phyloP scores from a whole-genome alignment of 257 asterid genomes.

The Linderniella brevidens region DNA sequence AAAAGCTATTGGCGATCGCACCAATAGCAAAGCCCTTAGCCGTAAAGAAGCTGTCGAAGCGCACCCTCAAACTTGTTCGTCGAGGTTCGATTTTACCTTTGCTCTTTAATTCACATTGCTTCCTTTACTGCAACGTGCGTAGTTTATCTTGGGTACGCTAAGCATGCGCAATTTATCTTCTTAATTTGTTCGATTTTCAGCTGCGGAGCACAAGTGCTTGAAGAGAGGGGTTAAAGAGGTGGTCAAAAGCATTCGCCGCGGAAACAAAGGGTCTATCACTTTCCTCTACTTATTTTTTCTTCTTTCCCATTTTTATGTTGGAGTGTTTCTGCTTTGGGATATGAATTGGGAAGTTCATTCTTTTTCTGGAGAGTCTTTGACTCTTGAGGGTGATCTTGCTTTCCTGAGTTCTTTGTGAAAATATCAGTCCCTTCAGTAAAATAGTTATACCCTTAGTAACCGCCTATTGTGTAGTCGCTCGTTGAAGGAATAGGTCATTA shows the following conservation, averaged over 20 bases:
- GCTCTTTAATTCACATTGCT: background rate
- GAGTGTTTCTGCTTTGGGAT: too few relatives aligned
- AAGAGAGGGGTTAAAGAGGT: constrained; percentile 98
- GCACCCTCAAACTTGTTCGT: constrained; percentile 79
- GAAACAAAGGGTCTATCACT: constrained; percentile 54
- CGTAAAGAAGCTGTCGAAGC: constrained; percentile 77
- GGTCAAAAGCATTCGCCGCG: constrained; percentile 87
- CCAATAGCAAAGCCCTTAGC: constrained; percentile 93
- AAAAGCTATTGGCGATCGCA: constrained; percentile 56
- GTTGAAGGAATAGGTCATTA: too few relatives aligned
- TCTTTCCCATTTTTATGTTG: too few relatives aligned
- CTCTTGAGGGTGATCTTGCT: too few relatives aligned
- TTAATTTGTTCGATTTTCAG: constrained; percentile 19
- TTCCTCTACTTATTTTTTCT: background rate
- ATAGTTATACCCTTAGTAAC: too few relatives aligned
- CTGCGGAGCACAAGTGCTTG: constrained; percentile 87
- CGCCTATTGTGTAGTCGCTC: too few relatives aligned
- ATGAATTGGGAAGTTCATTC: too few relatives aligned
- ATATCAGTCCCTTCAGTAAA: too few relatives aligned
- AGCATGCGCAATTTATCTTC: too few relatives aligned
- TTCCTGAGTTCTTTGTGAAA: too few relatives aligned
- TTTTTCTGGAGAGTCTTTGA: too few relatives aligned
- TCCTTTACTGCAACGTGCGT: background rate
- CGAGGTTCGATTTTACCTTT: constrained; percentile 24
- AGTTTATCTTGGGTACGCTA: too few relatives aligned